Conservation (phyloP, 345 rosid genomes). For the Eucalyptus tenuipes region DNA sequence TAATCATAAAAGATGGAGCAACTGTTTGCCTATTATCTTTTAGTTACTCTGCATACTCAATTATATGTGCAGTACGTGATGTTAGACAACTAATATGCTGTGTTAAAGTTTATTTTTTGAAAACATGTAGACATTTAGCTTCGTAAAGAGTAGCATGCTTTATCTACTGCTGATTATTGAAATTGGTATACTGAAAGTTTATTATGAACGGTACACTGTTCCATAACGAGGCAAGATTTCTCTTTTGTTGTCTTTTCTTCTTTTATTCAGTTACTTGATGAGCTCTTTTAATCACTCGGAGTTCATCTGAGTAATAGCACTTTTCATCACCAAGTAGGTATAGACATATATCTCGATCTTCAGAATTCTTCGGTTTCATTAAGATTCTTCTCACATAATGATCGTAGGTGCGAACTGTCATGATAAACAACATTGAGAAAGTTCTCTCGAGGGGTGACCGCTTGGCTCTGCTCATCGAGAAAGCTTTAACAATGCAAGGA, state of each 20-base stretch:
- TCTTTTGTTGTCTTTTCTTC: neutral
- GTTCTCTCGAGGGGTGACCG: constrained; percentile 38
- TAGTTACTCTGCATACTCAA: neutral
- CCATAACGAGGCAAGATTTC: neutral
- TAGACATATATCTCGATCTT: neutral
- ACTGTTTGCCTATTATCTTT: neutral
- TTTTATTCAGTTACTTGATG: neutral
- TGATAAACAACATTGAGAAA: constrained; percentile 39
- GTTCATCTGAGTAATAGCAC: neutral
- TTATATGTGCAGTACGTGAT: neutral
- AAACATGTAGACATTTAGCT: neutral
- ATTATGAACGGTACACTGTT: neutral
- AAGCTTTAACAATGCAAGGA: constrained; percentile 25
- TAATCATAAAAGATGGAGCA: neutral
- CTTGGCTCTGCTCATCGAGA: constrained; percentile 28
- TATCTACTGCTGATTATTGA: neutral
- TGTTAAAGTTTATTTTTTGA: neutral
- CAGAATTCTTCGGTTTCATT: neutral
- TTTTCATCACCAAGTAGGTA: neutral
- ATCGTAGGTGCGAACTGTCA: constrained; percentile 25
- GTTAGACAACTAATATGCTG: neutral
- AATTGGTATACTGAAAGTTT: neutral
- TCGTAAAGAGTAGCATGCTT: neutral
- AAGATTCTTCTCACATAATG: neutral
- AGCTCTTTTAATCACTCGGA: neutral